Base-by-base conservation (phyloP, 139 green algal species). In the Chlorella sp. region DNA sequence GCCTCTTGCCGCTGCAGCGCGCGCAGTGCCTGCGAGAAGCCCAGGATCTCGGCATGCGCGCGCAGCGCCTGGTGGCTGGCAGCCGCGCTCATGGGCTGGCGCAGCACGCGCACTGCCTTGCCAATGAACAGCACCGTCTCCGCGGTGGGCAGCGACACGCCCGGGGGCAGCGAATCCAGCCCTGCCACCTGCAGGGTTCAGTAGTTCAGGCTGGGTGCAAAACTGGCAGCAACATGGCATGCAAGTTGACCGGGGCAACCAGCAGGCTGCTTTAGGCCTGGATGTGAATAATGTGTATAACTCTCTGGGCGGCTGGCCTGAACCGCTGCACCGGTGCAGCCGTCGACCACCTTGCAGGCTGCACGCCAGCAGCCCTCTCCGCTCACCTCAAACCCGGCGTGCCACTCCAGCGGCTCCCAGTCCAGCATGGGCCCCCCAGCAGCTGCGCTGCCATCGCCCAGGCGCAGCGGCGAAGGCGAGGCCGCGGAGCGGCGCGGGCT, bases 81-180 rank as follows among this genome's bases (percentile, higher is more conserved):
- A 30, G 69, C 51, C 44, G 57, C 30, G 51, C 57, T 65, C 74
- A 85, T 74, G 30, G 82, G 82, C 72, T 87, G 82, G 68, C 57
- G 73, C 21, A 98, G 92, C 78, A 98, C 89, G 13, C 92, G 90
- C 86, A 98, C 95, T 21, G 96, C 92, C 76, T 95, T 92, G 69
- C 96, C 96, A 21, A 98, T 88, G 79, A 98, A 98, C 68, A 94
- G 83, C 5, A 97, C 86, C 6, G 85, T 86, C 71, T 94, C 87
- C 0, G 95, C 95, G 0, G 88, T 86, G n/a, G 87, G 74, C 9
- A 86, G 82, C 25, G 83, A 87, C 4, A 98, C 62, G 30, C 78
- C 86, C 4, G 92, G 89, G 2, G 95, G 95, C 65, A 98, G 87
- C 3, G 64, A 57, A 0, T 82, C 60, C 55, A 91, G 62, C 2